phyloP scores from a whole-genome alignment of 345 rosid genomes.

The Excoecaria agallocha region DNA sequence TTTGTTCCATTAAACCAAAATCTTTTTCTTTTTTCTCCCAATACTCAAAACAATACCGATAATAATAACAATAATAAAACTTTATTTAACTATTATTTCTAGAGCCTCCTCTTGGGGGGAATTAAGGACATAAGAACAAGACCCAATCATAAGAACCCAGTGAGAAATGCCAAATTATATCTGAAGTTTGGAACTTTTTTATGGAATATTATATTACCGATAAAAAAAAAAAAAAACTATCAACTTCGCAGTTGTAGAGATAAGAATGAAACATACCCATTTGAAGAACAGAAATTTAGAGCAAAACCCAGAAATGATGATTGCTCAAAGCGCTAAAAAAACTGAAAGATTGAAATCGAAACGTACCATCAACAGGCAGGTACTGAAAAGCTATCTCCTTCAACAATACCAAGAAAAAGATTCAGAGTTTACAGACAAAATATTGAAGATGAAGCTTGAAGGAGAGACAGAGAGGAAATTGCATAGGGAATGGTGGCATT shows the following conservation, averaged over 20 bases:
- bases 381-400: background rate
- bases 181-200: background rate
- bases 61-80: background rate
- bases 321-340: slow-evolving; percentile 3
- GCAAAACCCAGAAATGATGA: slow-evolving; percentile 11
- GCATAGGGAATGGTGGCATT: background rate
- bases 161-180: background rate
- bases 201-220: background rate
- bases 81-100: background rate
- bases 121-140: background rate
- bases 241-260: background rate
- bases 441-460: background rate
- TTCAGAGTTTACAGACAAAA: background rate
- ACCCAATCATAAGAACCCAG: background rate
- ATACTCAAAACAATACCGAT: background rate
- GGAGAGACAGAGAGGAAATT: no score
- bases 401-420: background rate
- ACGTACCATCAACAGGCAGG: no score
- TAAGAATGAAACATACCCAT: background rate
- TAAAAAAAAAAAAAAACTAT: background rate
- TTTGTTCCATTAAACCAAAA: slow-evolving; percentile 54
- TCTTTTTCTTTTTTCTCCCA: background rate
- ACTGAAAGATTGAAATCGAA: slow-evolving; percentile 1
- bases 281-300: background rate
- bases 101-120: background rate